Base-by-base conservation (phyloP, 306 rosid genomes). In the Lagenaria siceraria region DNA sequence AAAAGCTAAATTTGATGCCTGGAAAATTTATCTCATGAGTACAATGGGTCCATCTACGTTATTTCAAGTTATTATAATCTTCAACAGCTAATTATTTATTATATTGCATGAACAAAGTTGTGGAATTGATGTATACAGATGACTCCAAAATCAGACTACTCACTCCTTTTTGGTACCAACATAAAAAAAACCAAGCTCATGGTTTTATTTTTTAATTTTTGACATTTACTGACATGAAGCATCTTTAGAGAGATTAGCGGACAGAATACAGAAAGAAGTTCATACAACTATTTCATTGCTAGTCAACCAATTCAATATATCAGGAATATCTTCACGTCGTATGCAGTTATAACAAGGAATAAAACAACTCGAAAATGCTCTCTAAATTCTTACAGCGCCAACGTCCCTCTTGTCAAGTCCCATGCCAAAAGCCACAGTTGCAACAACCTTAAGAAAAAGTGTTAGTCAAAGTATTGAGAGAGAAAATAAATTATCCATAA, bases 341-440 rank as follows among this genome's bases (percentile, higher is more conserved):
- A 12, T 43, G 75, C 75, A 74, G 12, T 52, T 49, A 27, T 29
- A n/a, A 52, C 13, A 22, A 33, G 14, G 64, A n/a, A 54, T 15
- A 31, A 91, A 86, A 75, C 15, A 36, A 73, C 60, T 59, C 0
- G 12, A 48, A 71, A 48, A 46, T 46, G 36, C 76, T 70, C 14
- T 25, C 24, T 48, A 71, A 48, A 71, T 71, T 73, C 97, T 90
- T 88, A 95, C 98, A 84, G 97, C 93, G 73, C 97, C 96, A 80
- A 95, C 94, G 72, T 90, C 98, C 58, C 90, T 87, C 87, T 95
- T 95, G 86, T 95, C 93, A 53, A 95, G 89, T 78, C 98, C 98
- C 98, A 95, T 95, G 82, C 98, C 98, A 83, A 95, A 95, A 56
- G 98, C 97, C 85, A 95, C 96, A 75, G 98, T 95, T 80, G 98